Evolutionary conservation across 1,284 basidiomycete species (phyloP), one percentile per base, ranked within the genome.

Genomic region (Mycena citricolor): DNA sequence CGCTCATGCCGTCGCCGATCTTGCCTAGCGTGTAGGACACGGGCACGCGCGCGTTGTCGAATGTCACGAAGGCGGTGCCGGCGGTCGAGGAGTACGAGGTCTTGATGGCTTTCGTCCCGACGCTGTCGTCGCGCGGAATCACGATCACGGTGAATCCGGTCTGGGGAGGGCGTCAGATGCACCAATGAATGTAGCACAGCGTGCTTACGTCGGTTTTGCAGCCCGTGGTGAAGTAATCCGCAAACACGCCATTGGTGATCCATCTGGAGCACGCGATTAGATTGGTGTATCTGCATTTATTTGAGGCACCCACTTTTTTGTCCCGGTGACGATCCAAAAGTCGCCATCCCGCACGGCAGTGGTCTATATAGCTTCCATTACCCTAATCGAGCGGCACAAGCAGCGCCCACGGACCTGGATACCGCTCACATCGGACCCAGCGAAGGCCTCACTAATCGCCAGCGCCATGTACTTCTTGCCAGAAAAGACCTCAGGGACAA

Each of bases 211-310:
- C 79, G 16, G 85, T 87, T 57, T 69, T 77, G 64, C 84, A 88
- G 0, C 79, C 78, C 2, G 85, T 86, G 1, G 86, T 89, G 64
- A 94, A n/a, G 64, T 80, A 87, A 60, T 87, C 85, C 4, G 84
- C 77, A 58, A 85, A 89, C 7, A 71, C 79, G 33, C 92, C 94
- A 57, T 94, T 97, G 33, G 94, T 94, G 59, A 97, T 97, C 94
- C 94, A 97, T 56, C 81, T 85, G 12, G 20, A 7, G 8, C 13
- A 37, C 42, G 16, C 23, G n/a, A 46, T 33, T 7, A 24, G 17
- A 39, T 35, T 1, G 28, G 13, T 13, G 7, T n/a, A 22, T 11
- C 14, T 14, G n/a, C 20, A 19, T n/a, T n/a, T n/a, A 26, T 12
- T 20, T 12, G 17, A 14, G 33, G 34, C 5, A 55, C 66, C 10